Evolutionary conservation across 805 yeast species (phyloP), one percentile per base, ranked within the genome.

Genomic region (Candida boidinii): DNA sequence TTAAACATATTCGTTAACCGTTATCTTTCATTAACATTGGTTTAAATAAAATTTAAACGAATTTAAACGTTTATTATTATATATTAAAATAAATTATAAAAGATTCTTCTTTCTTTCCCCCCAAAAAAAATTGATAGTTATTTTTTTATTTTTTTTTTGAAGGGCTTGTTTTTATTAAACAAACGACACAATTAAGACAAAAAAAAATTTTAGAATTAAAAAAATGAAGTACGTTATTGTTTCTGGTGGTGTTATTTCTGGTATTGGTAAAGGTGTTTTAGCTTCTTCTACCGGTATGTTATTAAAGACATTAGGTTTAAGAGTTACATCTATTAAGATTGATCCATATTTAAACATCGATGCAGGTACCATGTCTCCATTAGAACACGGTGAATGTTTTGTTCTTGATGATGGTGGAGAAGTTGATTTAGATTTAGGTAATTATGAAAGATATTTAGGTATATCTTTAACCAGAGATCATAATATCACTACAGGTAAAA

Each of bases 301-400:
- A 43, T 73, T 92, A 62, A 92, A 92, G 61, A 88, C 98, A 26
- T 65, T 85, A 38, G 99, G 99, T 39, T 71, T 83, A 51, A 79
- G 94, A 55, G 97, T 90, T 41, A 90, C 98, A 4, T 87, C 97
- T 12, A 90, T 92, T 66, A 92, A 92, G 62, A 92, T 92, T 52
- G 99, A 92, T 66, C 99, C 99, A 26, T 92, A 92, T 64, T 84
- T 92, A 94, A 92, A 92, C 65, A 86, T 92, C 47, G 99, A 92
- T 66, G 99, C 99, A 25, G 99, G 99, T 50, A 92, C 99, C 28
- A 92, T 92, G 99, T 85, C 96, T 26, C 99, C 99, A 16, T 68
- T 92, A 54, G 99, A 92, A 62, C 99, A 92, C 56, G 98, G 99
- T 49, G 99, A 92, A 62, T 95, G 95, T 57, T 92, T 92, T 57